Evolutionary conservation across 2,329 filamentous ascomycete species (phyloP), one percentile per base, ranked within the genome.

Genomic region (Fusarium sp.): DNA sequence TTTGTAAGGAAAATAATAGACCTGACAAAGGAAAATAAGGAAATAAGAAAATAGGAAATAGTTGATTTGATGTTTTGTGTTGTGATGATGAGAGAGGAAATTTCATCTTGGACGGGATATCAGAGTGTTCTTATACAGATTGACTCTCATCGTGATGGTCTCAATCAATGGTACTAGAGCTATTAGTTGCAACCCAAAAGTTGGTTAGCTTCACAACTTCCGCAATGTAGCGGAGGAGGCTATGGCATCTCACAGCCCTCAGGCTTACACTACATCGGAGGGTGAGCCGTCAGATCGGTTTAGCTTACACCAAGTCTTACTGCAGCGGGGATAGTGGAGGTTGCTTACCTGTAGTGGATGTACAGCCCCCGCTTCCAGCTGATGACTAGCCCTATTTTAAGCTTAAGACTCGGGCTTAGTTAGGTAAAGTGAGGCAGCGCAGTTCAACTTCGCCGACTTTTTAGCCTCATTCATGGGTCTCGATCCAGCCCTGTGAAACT

Each of bases 11-110:
- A 44, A 71, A 71, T 65, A 57, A 55, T 12, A 38, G 18, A 71
- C 54, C 44, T 47, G 42, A 71, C 68, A 68, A 71, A 71, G 59
- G 68, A 69, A 68, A 71, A 58, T 53, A 70, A 58, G 49, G 61
- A 56, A 18, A 25, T 11, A 56, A 47, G 52, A 34, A 40, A 25
- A 43, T 24, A 40, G 20, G 15, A 44, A 46, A 45, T 18, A 49
- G 46, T 57, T 71, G 54, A 51, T 55, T 52, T 68, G 61, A 46
- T 58, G 55, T 54, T 71, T 60, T 71, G 30, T 51, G 46, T 32
- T 70, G 51, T 71, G 68, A 71, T 71, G 59, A 69, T 65, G 63
- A 71, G 60, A 65, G 51, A 22, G 27, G 34, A 32, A 60, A 38
- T 5, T 22, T 6, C n/a, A 44, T 46, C 32, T 53, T 50, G 40